Conservation (phyloP, 495 filamentous ascomycete species). For the Rhypophila decipiens region DNA sequence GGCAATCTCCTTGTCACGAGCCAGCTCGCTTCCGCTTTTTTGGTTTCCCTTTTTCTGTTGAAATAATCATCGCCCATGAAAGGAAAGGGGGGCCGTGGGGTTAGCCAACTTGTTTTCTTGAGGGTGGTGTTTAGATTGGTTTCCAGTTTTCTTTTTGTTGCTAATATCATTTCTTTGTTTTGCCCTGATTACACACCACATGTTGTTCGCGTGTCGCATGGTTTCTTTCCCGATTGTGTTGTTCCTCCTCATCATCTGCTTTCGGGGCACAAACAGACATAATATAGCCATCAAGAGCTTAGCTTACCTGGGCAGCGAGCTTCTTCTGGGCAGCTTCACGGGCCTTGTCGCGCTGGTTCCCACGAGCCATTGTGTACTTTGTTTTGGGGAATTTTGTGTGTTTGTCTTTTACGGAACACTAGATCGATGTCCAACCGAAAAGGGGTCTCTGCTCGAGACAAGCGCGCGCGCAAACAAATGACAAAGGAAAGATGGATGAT, state of each 20-base stretch:
- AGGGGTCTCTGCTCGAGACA: neutral
- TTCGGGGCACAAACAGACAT: no score
- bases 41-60: conserved; percentile 54
- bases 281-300: no score
- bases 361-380: conserved; percentile 65
- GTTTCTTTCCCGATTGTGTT: neutral
- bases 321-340: conserved; percentile 76
- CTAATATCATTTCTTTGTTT: neutral
- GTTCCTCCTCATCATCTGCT: neutral
- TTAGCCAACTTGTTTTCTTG: no score
- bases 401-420: neutral
- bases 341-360: conserved; percentile 88
- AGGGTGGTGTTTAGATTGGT: neutral
- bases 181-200: neutral
- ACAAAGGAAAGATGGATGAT: conserved; percentile 3
- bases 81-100: conserved; percentile 6
- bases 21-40: conserved; percentile 63
- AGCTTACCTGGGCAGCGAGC: conserved; percentile 45
- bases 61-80: neutral
- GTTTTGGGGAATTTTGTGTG: neutral
- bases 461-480: neutral
- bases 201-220: neutral
- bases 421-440: neutral
- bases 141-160: neutral
- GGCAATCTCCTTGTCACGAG: conserved; percentile 64